Percentiles rank a stretch among this genome's conserved stretches.
Conservation (phyloP, 2,329 filamentous ascomycete genomes). For the Thyridium curvatum region DNA sequence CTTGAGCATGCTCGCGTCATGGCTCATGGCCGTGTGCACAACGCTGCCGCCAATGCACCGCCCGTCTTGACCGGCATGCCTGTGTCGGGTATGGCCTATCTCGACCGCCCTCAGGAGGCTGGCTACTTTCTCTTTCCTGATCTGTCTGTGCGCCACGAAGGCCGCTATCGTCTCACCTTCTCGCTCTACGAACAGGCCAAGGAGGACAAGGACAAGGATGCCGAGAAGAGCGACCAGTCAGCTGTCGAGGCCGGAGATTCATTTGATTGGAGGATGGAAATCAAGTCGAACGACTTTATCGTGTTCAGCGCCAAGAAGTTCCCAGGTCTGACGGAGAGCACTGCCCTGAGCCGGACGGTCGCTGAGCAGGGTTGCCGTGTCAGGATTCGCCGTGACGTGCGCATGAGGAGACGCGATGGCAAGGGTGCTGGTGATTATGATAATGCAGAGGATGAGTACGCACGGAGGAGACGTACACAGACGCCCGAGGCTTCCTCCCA, state of each 20-base stretch:
- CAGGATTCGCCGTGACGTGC: slow-evolving; percentile 76
- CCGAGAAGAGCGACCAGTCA: slow-evolving; percentile 20
- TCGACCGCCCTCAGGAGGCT: slow-evolving; percentile 72
- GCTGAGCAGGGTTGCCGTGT: slow-evolving; percentile 97
- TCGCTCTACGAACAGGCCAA: slow-evolving; percentile 92
- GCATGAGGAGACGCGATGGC: slow-evolving; percentile 45
- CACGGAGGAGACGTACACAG: slow-evolving; percentile 21
- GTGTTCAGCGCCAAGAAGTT: slow-evolving; percentile 99
- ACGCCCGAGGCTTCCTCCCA: slow-evolving; percentile 20
- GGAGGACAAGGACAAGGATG: slow-evolving; percentile 71
- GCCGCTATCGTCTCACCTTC: slow-evolving; percentile 85
- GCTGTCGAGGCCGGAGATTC: slow-evolving; percentile 35
- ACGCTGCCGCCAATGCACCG: slow-evolving; percentile 60
- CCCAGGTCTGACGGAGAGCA: slow-evolving; percentile 87
- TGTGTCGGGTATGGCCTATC: slow-evolving; percentile 91
- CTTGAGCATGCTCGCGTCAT: slow-evolving; percentile 81
- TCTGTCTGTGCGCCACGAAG: slow-evolving; percentile 91
- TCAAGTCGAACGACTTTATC: slow-evolving; percentile 79
- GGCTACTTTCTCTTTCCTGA: slow-evolving; percentile 99
- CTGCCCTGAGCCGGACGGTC: slow-evolving; percentile 78
- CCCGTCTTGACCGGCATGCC: slow-evolving; percentile 91
- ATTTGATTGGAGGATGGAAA: slow-evolving; percentile 82
- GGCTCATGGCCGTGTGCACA: slow-evolving; percentile 70
- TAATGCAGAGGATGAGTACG: slow-evolving; percentile 21
- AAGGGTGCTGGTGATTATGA: slow-evolving; percentile 20